Conservation (phyloP, 768 basidiomycete species). For the Suillus variegatus region DNA sequence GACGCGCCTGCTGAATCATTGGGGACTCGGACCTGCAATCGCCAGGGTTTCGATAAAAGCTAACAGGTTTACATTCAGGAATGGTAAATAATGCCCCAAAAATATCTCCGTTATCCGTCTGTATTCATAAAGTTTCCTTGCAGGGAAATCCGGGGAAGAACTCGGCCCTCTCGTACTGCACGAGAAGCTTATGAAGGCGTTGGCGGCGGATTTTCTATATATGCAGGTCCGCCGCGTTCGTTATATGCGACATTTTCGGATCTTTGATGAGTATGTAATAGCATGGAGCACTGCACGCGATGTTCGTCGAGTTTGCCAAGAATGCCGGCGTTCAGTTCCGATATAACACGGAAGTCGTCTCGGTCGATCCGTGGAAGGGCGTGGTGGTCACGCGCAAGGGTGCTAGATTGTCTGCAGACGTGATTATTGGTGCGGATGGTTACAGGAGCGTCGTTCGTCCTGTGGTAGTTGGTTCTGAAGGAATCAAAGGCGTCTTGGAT, state of each 20-base stretch:
- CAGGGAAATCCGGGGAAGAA: constrained; percentile 43
- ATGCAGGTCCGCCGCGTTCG: constrained; percentile 40
- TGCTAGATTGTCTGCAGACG: constrained; percentile 44
- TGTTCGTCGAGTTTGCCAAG: constrained; percentile 48
- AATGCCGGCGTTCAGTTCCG: constrained; percentile 49
- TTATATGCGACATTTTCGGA: neutral
- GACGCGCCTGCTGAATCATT: constrained; percentile 52
- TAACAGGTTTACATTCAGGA: constrained; percentile 16
- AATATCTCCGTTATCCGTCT: neutral
- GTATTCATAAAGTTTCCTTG: constrained; percentile 19
- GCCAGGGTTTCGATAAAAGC: constrained; percentile 30
- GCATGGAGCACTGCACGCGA: constrained; percentile 53
- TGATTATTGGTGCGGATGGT: constrained; percentile 65
- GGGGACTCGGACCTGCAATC: constrained; percentile 51
- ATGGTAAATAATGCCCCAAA: constrained; percentile 11
- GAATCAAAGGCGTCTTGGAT: constrained; percentile 11
- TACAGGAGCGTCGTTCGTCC: constrained; percentile 43
- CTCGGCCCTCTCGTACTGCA: constrained; percentile 47
- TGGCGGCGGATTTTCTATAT: constrained; percentile 46
- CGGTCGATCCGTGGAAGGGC: constrained; percentile 32
- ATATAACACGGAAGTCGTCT: constrained; percentile 41
- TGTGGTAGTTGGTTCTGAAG: constrained; percentile 30
- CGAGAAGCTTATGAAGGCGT: constrained; percentile 43
- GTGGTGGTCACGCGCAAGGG: constrained; percentile 39
- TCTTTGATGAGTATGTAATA: constrained; percentile 19